Evolutionary conservation across 2,329 filamentous ascomycete species (phyloP), one percentile per base, ranked within the genome.

Genomic region (Sphaerulina vaccinii): DNA sequence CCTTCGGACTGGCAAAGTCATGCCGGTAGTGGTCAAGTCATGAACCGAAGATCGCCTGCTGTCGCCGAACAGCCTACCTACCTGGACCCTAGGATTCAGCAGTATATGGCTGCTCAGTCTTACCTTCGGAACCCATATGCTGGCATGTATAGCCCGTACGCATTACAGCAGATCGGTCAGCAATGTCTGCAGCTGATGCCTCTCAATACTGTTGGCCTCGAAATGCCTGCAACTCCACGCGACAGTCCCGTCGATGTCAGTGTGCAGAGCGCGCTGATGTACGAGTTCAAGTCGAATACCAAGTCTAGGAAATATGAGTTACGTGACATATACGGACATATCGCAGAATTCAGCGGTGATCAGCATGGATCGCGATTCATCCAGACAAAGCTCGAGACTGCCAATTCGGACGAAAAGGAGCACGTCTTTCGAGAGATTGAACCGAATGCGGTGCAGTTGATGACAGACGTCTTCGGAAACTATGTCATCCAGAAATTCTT

Each of bases 401-500:
- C 93, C 49, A 96, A 95, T 68, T 96, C 90, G 64, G 93, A 97
- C 55, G 92, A 96, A 66, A 97, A 96, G 71, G 89, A 95, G 24
- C 85, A 85, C 50, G 82, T 97, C 0, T 97, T 96, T 75, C 78
- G 80, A 0, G 93, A 97, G 70, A 90, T 99, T 39, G 81, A 88
- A 62, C 82, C 84, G 1, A 93, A 99, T 60, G 84, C 87, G 1
- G 71, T 95, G 23, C 90, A 92, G 65, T 75, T 99, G 41, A 96
- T 96, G 90, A 92, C 86, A 39, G 93, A 97, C 68, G 86, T 97
- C 0, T 99, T 96, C 66, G 93, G 93, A 48, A 99, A 99, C 70
- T 99, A 97, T 66, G 93, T 99, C 29, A 91, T 97, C 33, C 93
- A 99, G 66, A 97, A 96, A 69, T 85, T 97, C 67, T 96, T 97